Base-by-base conservation (phyloP, 352 stramenopile species). In the Phytophthora constricta region DNA sequence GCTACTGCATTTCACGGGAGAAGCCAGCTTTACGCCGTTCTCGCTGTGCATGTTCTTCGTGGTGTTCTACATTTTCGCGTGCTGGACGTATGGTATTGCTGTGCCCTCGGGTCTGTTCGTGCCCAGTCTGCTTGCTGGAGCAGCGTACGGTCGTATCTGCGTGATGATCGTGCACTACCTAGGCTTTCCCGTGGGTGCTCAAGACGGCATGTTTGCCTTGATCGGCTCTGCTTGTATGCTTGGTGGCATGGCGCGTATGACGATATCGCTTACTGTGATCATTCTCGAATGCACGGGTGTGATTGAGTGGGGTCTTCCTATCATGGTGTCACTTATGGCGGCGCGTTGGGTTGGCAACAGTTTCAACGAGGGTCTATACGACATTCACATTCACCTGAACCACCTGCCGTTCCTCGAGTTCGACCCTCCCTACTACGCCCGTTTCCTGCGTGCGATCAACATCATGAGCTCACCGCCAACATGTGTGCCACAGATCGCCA, bases 281-380 rank as follows among this genome's bases (percentile, higher is more conserved):
- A 92, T 99, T 46, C 81, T 99, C 17, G 97, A 99, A 72, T 97
- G 96, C 49, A 99, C 98, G n/a, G 97, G 97, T 27, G 97, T 99
- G 69, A 98, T 99, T 62, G 93, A 99, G 74, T 99, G 98, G 84
- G 93, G 98, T 55, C 82, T 99, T 17, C 97, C 97, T 10, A 94
- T 99, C 41, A 99, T 99, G 97, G 81, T 99, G 41, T 92, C 96
- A 23, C 82, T 99, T 1, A 98, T 99, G 92, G 87, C 93, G 4
- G 97, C 97, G 20, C 82, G 97, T 13, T 98, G 97, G 80, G 97
- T 98, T 22, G 98, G 97, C 48, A 99, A 99, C 82, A 86, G 96
- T 23, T 99, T 99, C 78, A 99, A 99, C 76, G 95, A 99, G 67
- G 95, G 96, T 17, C 78, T 99, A 23, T 99, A 99, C 79, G 97